Percentiles rank a stretch among this genome's conserved stretches.
Evolutionary conservation across 1,139 yeast species (phyloP).

Genomic region (Pichia sp.): DNA sequence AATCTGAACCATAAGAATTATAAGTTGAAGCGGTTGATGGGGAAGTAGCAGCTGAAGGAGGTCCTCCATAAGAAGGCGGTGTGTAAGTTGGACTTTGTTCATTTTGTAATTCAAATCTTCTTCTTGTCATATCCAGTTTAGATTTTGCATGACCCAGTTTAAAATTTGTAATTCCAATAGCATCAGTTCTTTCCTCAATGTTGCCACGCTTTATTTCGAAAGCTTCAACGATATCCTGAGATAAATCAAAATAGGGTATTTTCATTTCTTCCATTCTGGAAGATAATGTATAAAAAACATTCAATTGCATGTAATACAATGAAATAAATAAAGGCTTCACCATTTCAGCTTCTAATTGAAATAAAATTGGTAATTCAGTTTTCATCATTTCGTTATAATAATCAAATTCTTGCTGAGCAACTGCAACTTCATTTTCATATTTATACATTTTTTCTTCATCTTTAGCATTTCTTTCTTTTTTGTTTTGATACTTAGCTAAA

Average conservation of each 20-base stretch:
- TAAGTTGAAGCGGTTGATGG: conserved; percentile 8
- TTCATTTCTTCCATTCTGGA: conserved; percentile 91
- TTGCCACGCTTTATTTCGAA: conserved; percentile 79
- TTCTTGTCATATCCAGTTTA: conserved; percentile 75
- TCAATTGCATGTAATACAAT: conserved; percentile 94
- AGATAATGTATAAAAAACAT: conserved; percentile 88
- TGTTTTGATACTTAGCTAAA: conserved; percentile 65
- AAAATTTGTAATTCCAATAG: conserved; percentile 82
- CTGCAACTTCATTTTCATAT: conserved; percentile 82
- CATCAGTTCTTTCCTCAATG: conserved; percentile 82
- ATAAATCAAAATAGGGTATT: conserved; percentile 88
- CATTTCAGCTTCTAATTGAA: conserved; percentile 83
- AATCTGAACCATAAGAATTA: conserved; percentile 9
- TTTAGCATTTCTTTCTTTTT: conserved; percentile 69
- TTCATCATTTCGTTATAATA: conserved; percentile 93
- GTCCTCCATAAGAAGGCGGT: conserved; percentile 13
- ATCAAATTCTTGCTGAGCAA: conserved; percentile 93
- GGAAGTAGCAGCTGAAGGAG: conserved; percentile 6
- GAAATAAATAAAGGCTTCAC: conserved; percentile 90
- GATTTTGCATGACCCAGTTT: conserved; percentile 81
- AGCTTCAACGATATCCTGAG: conserved; percentile 75
- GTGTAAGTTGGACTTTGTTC: conserved; percentile 9
- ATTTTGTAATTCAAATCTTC: conserved; percentile 53
- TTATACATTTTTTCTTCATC: conserved; percentile 85
- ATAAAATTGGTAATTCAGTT: conserved; percentile 78